Evolutionary conservation across 192 early-diverging fungal genomes (phyloP).

Genomic region (Backusella parvicylindrica): DNA sequence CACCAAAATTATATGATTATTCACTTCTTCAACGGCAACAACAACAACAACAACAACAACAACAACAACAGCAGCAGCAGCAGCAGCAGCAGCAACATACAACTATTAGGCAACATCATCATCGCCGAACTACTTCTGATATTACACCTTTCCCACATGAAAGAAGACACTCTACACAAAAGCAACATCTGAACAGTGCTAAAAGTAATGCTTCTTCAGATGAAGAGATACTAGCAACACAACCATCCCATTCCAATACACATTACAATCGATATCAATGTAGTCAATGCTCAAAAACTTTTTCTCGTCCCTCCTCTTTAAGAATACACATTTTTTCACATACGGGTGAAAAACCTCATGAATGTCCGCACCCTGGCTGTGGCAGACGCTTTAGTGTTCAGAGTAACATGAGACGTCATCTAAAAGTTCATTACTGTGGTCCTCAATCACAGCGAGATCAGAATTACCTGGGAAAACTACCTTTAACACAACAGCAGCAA

Average conservation of each 20-base stretch:
- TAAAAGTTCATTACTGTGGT: conserved; percentile 11
- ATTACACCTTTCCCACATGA: background rate
- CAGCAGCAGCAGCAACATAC: background rate
- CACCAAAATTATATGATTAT: background rate
- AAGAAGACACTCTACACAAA: background rate
- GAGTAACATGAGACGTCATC: conserved; percentile 17
- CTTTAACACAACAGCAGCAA: background rate
- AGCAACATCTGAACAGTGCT: background rate
- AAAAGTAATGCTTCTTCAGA: background rate
- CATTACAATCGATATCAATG: conserved; percentile 13
- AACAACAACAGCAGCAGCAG: background rate
- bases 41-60: background rate
- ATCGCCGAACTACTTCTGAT: background rate
- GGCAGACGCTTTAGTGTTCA: conserved; percentile 17
- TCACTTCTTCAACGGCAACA: too few relatives aligned
- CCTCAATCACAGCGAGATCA: background rate
- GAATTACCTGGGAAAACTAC: background rate
- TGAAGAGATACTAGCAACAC: background rate
- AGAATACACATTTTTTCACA: conserved; percentile 19
- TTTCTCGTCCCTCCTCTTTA: conserved; percentile 14
- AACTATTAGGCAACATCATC: background rate
- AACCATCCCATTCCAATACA: background rate
- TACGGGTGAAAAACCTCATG: conserved; percentile 18
- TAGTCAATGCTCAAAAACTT: conserved; percentile 12
- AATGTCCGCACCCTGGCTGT: conserved; percentile 10